A percentile compares a stretch with the other conserved stretches of the same genome.
phyloP scores from a whole-genome alignment of 2,329 filamentous ascomycete genomes.

The Epichloe sp. region DNA sequence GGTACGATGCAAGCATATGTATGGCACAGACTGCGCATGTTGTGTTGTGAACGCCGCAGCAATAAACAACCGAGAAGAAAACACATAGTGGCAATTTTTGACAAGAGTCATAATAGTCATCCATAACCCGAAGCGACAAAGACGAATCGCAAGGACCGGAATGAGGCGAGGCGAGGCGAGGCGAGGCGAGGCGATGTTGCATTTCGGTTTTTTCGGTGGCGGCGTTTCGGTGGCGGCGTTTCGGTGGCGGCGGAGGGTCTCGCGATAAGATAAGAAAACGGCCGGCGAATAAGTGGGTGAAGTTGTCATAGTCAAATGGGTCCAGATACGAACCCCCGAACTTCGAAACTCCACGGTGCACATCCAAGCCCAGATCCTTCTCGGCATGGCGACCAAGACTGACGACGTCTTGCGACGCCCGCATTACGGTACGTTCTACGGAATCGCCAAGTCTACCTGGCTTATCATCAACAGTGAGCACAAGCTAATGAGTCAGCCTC shows the following conservation, averaged over 20 bases:
- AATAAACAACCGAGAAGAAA: too few species aligned
- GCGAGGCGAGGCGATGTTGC: background rate
- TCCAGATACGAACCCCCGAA: background rate
- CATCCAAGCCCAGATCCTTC: background rate
- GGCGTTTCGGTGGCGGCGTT: too few species aligned
- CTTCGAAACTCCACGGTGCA: too few species aligned
- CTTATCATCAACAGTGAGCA: background rate
- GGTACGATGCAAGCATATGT: slow-evolving; percentile 26
- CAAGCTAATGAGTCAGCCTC: slow-evolving; percentile 2
- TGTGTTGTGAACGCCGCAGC: too few species aligned
- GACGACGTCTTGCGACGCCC: slow-evolving; percentile 37
- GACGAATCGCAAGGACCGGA: background rate
- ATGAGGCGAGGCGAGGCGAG: too few species aligned
- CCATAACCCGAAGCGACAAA: background rate
- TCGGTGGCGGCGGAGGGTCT: background rate
- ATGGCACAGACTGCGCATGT: slow-evolving; percentile 6
- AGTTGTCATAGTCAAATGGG: background rate
- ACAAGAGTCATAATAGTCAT: background rate
- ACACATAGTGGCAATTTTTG: background rate
- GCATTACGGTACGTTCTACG: slow-evolving; percentile 32
- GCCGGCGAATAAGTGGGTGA: too few species aligned
- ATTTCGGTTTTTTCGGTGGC: too few species aligned
- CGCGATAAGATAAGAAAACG: background rate
- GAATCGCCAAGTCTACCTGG: background rate
- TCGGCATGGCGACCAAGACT: slow-evolving; percentile 7